phyloP scores from a whole-genome alignment of 2,329 filamentous ascomycete species.

The Xylariaceae sp. region DNA sequence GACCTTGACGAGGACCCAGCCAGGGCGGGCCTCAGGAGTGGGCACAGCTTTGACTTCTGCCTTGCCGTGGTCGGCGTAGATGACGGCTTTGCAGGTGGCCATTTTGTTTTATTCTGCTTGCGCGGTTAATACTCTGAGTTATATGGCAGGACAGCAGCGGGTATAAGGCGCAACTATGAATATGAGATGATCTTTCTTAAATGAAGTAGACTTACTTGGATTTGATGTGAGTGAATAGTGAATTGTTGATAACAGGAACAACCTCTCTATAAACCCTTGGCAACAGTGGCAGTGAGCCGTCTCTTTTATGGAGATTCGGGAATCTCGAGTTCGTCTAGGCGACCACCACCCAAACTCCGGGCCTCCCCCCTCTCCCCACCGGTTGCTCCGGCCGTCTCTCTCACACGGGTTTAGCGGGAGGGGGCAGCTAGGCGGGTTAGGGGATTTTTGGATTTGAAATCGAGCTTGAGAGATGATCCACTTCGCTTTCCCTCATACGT shows the following conservation, averaged over 20 bases:
- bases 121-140: background rate
- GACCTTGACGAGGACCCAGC: slow-evolving; percentile 32
- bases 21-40: slow-evolving; percentile 22
- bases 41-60: slow-evolving; percentile 25
- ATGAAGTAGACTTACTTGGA: background rate
- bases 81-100: slow-evolving; percentile 22
- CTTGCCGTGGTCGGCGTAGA: slow-evolving; percentile 18
- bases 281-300: background rate
- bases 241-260: background rate
- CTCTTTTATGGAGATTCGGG: background rate
- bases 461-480: background rate
- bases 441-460: background rate
- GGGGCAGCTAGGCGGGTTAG: background rate
- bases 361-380: background rate
- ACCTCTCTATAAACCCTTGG: background rate
- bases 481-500: background rate
- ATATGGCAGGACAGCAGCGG: background rate
- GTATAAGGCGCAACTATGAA: too few relatives aligned
- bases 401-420: background rate
- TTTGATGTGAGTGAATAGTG: background rate
- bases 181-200: too few relatives aligned
- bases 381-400: background rate
- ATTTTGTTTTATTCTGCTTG: background rate
- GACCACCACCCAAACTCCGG: background rate
- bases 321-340: background rate